Evolutionary conservation across 306 rosid species (phyloP), one percentile per base, ranked within the genome.

Genomic region (Quercus alba): DNA sequence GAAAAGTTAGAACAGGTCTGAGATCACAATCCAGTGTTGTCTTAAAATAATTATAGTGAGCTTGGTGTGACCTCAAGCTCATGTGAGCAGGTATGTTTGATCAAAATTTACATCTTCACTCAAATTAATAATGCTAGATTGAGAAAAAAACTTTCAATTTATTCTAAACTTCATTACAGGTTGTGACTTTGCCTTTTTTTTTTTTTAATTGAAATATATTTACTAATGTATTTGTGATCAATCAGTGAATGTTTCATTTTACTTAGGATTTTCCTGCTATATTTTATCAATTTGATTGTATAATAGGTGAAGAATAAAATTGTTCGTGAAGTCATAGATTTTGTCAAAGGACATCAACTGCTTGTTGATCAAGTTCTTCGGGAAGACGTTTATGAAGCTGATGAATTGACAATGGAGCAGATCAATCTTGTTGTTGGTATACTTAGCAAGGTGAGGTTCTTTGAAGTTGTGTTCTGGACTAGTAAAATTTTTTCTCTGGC

Each of bases 301-400:
- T 72, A 46, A 74, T 74, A 95, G 99, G 94, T 95, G 84, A 95
- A 87, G 87, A 95, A 93, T 78, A 95, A 93, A 86, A 81, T 91
- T 87, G 99, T 95, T 56, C 97, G 95, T 21, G 98, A 95, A 81
- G 92, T 90, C 56, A 82, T 93, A 72, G 97, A 93, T 75, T 93
- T 95, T 88, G 87, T 95, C 80, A 95, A 90, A 90, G 94, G 94
- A 74, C 93, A 95, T 81, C 92, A 90, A 80, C 82, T 89, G 62
- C 86, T 95, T 67, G 83, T 93, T 81, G 98, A 90, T 78, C 97
- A 90, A 76, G 80, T 90, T 84, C 91, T 95, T 66, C 94, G 84
- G 38, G 82, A 88, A 81, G 96, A 93, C 78, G 77, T 95, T 84
- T 82, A 86, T 23, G 93, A 86, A 79, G 93, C 90, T 71, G 94